These are phyloP conservation scores for Pseudogymnoascus sp. DNA, from an alignment of 2,329 filamentous ascomycete species.

Conservation along the genomic window DNA sequence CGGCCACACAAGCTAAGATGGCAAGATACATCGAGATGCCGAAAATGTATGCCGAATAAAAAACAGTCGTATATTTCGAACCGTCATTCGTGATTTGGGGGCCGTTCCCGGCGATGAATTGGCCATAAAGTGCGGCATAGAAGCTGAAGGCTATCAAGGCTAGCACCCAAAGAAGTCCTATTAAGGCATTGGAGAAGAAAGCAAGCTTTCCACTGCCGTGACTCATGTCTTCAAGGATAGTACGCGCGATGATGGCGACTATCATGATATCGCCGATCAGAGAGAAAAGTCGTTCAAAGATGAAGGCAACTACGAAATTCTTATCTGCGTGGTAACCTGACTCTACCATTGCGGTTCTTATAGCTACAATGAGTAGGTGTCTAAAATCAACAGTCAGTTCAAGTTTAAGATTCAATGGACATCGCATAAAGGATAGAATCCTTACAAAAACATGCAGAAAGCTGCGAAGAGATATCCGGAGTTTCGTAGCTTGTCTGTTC, in stretches of 20 bases:
- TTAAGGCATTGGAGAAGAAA: not conserved
- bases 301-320: not conserved
- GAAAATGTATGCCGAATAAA: slow-evolving; percentile 13
- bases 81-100: not conserved
- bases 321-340: not conserved
- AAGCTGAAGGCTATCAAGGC: not conserved
- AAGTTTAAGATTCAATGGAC: not conserved
- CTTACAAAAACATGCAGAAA: not conserved
- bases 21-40: slow-evolving; percentile 18
- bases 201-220: not conserved
- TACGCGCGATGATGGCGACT: not conserved
- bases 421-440: not conserved
- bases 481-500: slow-evolving; percentile 1
- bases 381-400: not conserved
- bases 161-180: slow-evolving; percentile 17
- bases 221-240: not conserved
- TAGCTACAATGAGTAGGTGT: not conserved
- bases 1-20: not conserved
- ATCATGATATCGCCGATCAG: not conserved
- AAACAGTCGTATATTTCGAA: not conserved
- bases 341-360: not conserved
- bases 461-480: not conserved
- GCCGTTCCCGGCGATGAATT: not conserved
- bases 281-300: not conserved
- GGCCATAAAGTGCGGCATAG: not conserved